Evolutionary conservation across 108 stramenopile species (phyloP), one percentile per base, ranked within the genome.

Genomic region (Ochromonas danica): DNA sequence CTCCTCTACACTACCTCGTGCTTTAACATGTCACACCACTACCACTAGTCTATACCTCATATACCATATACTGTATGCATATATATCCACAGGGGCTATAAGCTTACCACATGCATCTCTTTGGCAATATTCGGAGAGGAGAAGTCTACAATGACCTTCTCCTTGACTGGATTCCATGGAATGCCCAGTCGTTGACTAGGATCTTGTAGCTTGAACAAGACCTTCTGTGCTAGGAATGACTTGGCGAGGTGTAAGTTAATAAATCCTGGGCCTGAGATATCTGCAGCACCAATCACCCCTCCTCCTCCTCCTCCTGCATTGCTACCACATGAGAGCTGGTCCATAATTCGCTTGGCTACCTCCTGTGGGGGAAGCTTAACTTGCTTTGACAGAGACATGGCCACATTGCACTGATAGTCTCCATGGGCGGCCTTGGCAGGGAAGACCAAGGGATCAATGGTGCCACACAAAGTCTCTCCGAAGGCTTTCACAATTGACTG

Each of bases 71-170:
- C n/a, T n/a, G n/a, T n/a, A n/a, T n/a, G n/a, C n/a, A n/a, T n/a
- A n/a, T n/a, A n/a, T n/a, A n/a, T n/a, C n/a, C n/a, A n/a, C n/a
- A n/a, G n/a, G n/a, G n/a, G n/a, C n/a, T n/a, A n/a, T n/a, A n/a
- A n/a, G 27, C 31, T 31, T 67, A 67, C 63, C 39, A 99, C 98
- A 82, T 99, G 98, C 98, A 99, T 99, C 87, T 99, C 98, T 90
- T 99, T 99, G 83, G 98, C 98, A 86, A 99, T 97, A 87, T 99
- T 99, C 45, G 98, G 98, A 71, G 92, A 93, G 42, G 93, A 94
- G 80, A 98, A 99, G 87, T 99, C 98, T 1, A 99, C 95, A 3
- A 94, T 88, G 71, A 97, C 95, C 70, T 36, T 67, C 10, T 41
- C 41, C 40, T 45, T 61, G 42, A 14, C 61, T 22, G 63, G 17